Base-by-base conservation (phyloP, 1,284 basidiomycete genomes). In the Ceratobasidium sp. region DNA sequence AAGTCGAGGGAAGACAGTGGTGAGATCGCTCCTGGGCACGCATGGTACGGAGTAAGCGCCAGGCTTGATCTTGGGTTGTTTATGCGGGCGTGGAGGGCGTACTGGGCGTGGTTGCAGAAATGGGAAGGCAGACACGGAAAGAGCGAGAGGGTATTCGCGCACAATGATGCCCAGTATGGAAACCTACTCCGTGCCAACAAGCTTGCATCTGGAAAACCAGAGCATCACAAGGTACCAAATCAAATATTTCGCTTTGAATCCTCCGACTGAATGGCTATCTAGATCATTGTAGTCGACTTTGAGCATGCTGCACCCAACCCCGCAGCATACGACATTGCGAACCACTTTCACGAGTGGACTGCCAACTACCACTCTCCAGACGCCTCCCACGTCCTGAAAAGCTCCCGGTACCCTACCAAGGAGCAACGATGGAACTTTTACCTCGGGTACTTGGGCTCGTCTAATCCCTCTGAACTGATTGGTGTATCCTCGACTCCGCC, bases 301-400 rank as follows among this genome's bases (percentile, higher is more conserved):
- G 95, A 98, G 80, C 98, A 97, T 76, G 93, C 94, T 7, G 84
- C 89, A 0, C 90, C 91, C 1, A 97, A 96, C 77, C 88, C 93
- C 31, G 87, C 93, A 2, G 91, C 92, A 1, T 96, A 89, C 79
- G 95, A 98, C 77, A 94, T 98, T 75, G 94, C 91, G 70, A 97
- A 97, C 80, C 94, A 97, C 80, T 97, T 96, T 80, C 89, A 93
- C 77, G 95, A 97, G 80, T 97, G 95, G 94, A 91, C 91, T 31
- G 91, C 93, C 20, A 85, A 96, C 79, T 98, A 97, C 78, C 90
- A 93, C 76, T 77, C 77, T 0, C n/a, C n/a, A n/a, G 77, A 84
- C 25, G 86, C 85, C 0, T 91, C 94, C 50, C 92, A 95, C 73
- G 75, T 94, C 68, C 86, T 91, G 53, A 81, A 88, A 68, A 82